Conservation (phyloP, 768 basidiomycete genomes). For the Pleurotus citrinopileatus region DNA sequence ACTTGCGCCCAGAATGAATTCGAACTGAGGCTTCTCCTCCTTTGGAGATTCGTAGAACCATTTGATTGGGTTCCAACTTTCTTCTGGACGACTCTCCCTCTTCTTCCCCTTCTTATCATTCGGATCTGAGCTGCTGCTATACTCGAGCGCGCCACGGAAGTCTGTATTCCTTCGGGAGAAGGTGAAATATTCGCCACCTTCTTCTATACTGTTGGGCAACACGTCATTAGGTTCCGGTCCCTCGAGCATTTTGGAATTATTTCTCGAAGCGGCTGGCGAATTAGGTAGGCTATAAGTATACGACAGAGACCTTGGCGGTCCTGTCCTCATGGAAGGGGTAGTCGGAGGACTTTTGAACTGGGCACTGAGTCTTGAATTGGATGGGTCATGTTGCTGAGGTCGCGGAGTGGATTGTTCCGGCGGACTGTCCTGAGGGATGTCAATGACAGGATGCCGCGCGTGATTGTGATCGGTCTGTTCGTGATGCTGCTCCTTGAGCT, state of each 20-base stretch:
- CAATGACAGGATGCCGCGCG: neutral
- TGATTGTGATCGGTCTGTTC: neutral
- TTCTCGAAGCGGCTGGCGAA: constrained; percentile 30
- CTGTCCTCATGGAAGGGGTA: constrained; percentile 66
- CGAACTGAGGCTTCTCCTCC: constrained; percentile 40
- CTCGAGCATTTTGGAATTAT: constrained; percentile 18
- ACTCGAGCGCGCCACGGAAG: constrained; percentile 66
- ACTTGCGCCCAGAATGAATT: constrained; percentile 20
- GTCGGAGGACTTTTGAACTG: constrained; percentile 29
- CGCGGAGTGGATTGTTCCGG: constrained; percentile 2
- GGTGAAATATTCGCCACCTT: constrained; percentile 31
- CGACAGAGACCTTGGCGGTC: constrained; percentile 71
- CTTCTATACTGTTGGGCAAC: constrained; percentile 31
- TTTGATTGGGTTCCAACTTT: constrained; percentile 50
- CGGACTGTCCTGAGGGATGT: neutral
- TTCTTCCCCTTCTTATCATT: constrained; percentile 55
- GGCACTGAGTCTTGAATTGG: constrained; percentile 18
- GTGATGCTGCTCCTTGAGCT: neutral
- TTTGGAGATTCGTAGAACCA: constrained; percentile 54
- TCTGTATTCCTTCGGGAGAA: constrained; percentile 30
- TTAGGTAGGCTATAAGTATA: constrained; percentile 55
- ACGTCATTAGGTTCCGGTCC: constrained; percentile 23
- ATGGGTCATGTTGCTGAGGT: constrained; percentile 4
- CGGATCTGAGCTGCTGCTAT: constrained; percentile 32
- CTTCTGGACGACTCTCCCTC: constrained; percentile 47